Conservation (phyloP, 2,329 filamentous ascomycete genomes). For the Colletotrichum brevisporum region DNA sequence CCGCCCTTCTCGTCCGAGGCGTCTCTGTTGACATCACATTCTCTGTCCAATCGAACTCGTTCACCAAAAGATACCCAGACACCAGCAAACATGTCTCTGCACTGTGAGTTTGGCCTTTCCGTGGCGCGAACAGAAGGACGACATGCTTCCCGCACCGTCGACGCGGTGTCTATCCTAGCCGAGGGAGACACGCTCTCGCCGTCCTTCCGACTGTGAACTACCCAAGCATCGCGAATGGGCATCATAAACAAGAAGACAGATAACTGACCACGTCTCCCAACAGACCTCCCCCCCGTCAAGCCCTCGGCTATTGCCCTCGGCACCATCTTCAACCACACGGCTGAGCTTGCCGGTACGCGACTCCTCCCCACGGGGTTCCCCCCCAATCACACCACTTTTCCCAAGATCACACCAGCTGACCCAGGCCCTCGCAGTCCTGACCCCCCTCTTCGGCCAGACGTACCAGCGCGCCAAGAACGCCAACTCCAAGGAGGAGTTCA, state of each 20-base stretch:
- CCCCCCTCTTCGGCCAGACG: constrained; percentile 92
- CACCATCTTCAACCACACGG: constrained; percentile 94
- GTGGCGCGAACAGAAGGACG: not conserved
- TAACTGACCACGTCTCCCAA: constrained; percentile 4
- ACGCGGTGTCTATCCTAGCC: not conserved
- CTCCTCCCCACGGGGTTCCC: not conserved
- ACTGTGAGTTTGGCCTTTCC: constrained; percentile 61
- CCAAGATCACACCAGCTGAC: constrained; percentile 18
- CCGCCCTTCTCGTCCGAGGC: constrained; percentile 6
- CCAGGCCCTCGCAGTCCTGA: constrained; percentile 69
- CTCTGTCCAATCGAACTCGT: constrained; percentile 32
- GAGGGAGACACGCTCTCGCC: not conserved
- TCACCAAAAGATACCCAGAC: constrained; percentile 32
- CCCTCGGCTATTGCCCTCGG: constrained; percentile 97
- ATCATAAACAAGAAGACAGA: no score
- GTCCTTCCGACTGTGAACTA: not conserved
- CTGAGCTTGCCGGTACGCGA: constrained; percentile 77
- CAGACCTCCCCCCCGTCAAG: constrained; percentile 84
- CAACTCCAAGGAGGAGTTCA: constrained; percentile 97
- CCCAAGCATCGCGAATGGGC: not conserved
- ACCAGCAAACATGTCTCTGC: constrained; percentile 68
- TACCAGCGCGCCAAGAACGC: constrained; percentile 93
- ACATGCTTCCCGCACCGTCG: not conserved
- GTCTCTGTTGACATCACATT: constrained; percentile 5
- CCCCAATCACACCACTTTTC: not conserved